These are phyloP conservation scores for Psilocybe subaeruginosa DNA, from an alignment of 768 basidiomycete species.

Conservation along the genomic window DNA sequence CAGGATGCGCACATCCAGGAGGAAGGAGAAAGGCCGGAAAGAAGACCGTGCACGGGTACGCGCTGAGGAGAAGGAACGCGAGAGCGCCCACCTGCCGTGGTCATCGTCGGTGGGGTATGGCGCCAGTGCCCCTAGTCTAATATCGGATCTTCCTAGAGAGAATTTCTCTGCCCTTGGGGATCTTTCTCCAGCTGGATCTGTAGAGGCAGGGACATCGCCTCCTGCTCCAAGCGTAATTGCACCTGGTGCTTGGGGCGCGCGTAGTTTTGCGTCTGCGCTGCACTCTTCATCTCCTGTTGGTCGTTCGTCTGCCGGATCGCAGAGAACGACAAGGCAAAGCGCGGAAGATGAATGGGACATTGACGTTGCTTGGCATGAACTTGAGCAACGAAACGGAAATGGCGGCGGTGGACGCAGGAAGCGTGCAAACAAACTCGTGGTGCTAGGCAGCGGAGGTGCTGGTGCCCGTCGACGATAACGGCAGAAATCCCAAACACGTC, in stretches of 20 bases:
- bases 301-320: constrained; percentile 27
- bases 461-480: constrained; percentile 54
- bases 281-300: constrained; percentile 48
- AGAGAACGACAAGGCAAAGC: constrained; percentile 29
- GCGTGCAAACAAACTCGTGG: constrained; percentile 65
- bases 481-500: background rate
- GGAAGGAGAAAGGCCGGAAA: constrained; percentile 82
- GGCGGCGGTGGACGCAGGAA: constrained; percentile 58
- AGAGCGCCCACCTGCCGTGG: constrained; percentile 46
- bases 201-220: background rate
- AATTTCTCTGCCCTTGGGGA: constrained; percentile 21
- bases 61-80: constrained; percentile 78
- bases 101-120: constrained; percentile 14
- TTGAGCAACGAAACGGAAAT: constrained; percentile 49
- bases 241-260: constrained; percentile 73
- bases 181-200: background rate
- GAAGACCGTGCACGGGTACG: constrained; percentile 83
- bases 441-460: constrained; percentile 67
- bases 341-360: constrained; percentile 75
- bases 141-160: constrained; percentile 26
- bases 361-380: constrained; percentile 80
- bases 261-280: constrained; percentile 82
- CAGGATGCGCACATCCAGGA: constrained; percentile 68
- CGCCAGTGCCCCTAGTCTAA: constrained; percentile 17
- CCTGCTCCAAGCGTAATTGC: background rate